Evolutionary conservation across 768 basidiomycete species (phyloP), one percentile per base, ranked within the genome.

Genomic region (Hygrophorus russula): DNA sequence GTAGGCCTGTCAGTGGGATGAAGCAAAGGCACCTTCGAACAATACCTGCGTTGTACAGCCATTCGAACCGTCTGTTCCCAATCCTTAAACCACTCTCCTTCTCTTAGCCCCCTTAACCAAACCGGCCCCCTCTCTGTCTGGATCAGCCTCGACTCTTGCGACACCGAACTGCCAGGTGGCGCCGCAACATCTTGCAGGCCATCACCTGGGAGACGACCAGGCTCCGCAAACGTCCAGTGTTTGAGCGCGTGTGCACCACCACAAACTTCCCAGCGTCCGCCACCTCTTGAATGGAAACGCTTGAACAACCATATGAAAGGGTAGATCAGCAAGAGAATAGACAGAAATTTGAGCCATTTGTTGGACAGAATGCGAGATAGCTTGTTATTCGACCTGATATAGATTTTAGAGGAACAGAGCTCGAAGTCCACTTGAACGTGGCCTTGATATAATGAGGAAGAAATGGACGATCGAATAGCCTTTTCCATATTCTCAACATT

Each of bases 291-390:
- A 51, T 80, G 70, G 59, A 83, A 82, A 3, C 78, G 74, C 56
- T 78, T 77, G 60, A 76, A 87, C 3, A 90, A 59, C 86, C 85
- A 90, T 48, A 90, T 70, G 57, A 87, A 78, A 0, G 86, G 87
- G 54, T 76, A 90, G 46, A 91, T 68, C 46, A 88, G 59, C 10
- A 79, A 67, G 45, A 89, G 64, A 52, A 80, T 76, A 15, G 79
- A 68, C 10, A 90, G 55, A 51, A 83, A 68, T 50, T 77, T 79
- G 53, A 89, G 59, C 76, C 81, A 88, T 48, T 68, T 71, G 50
- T 78, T 79, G 19, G 80, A 80, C 33, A 88, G 71, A 49, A 73
- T 69, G 36, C 80, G 69, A 4, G 85, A 78, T 46, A 90, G 65
- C 36, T 51, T 51, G 57, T 79, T 85, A 49, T 80, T 64, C 0